Evolutionary conservation across 2,329 filamentous ascomycete species (phyloP).

Genomic region (Cryphonectria parasitica): DNA sequence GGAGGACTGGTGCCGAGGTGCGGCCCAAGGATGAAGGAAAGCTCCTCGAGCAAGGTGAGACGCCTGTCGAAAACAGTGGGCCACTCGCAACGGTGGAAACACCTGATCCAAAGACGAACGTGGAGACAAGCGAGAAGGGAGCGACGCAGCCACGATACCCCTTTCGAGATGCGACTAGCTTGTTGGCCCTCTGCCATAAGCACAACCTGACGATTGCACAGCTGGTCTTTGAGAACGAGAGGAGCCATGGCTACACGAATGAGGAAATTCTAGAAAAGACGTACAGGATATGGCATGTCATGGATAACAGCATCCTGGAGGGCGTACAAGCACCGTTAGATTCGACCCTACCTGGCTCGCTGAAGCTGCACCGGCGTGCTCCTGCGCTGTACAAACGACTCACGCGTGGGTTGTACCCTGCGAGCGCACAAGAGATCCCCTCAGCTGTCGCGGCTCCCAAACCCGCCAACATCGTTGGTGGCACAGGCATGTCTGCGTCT

Average conservation of each 20-base stretch:
- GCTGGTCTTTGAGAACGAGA: conserved; percentile 56
- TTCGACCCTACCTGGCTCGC: conserved; percentile 48
- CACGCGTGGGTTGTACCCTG: conserved; percentile 51
- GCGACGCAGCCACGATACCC: conserved; percentile 47
- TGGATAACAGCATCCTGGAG: conserved; percentile 55
- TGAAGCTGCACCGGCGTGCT: conserved; percentile 52
- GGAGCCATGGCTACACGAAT: conserved; percentile 54
- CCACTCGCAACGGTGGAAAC: conserved; percentile 27
- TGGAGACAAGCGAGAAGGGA: conserved; percentile 19
- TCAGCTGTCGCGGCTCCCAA: conserved; percentile 12
- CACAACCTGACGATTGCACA: conserved; percentile 57
- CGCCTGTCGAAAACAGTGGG: conserved; percentile 26
- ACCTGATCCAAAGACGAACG: conserved; percentile 27
- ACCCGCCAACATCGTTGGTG: conserved; percentile 11
- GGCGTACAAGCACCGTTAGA: conserved; percentile 51
- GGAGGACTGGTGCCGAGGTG: conserved; percentile 48
- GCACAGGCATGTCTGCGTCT: conserved; percentile 18
- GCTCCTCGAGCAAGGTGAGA: conserved; percentile 8
- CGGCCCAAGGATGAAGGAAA: conserved; percentile 39
- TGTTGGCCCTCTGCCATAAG: conserved; percentile 51
- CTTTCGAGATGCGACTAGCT: conserved; percentile 51
- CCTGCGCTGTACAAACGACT: conserved; percentile 50
- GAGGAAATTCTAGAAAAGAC: conserved; percentile 53
- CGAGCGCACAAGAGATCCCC: conserved; percentile 29
- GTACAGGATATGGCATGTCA: conserved; percentile 54